A percentile compares a stretch with the other conserved stretches of the same genome.
These are phyloP conservation scores for Heterobasidion occidentale DNA, from an alignment of 1,284 basidiomycete genomes.

Conservation along the genomic window DNA sequence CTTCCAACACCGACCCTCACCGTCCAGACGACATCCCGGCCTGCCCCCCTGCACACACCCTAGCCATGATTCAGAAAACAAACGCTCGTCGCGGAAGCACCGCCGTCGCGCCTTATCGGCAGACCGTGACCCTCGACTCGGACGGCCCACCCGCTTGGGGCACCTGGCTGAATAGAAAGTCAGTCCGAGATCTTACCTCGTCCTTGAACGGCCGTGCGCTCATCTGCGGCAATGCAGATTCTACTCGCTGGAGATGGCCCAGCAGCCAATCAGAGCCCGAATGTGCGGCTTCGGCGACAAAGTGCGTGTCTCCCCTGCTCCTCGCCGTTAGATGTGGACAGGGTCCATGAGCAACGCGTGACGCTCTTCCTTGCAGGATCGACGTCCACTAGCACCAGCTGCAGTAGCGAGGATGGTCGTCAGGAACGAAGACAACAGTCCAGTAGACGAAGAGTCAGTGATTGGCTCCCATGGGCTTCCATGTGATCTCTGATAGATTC, in stretches of 20 bases:
- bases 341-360: background rate
- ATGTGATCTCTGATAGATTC: constrained; percentile 7
- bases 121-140: constrained; percentile 10
- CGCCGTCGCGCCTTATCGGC: constrained; percentile 20
- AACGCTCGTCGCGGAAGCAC: constrained; percentile 29
- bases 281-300: constrained; percentile 96
- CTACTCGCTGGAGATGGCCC: constrained; percentile 77
- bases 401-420: constrained; percentile 81
- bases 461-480: constrained; percentile 1
- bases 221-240: constrained; percentile 36
- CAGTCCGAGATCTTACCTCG: constrained; percentile 17
- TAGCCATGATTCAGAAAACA: constrained; percentile 56
- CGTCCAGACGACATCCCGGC: constrained; percentile 9
- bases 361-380: constrained; percentile 50
- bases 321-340: background rate
- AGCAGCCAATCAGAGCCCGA: constrained; percentile 81
- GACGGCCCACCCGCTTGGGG: constrained; percentile 25
- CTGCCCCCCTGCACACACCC: constrained; percentile 8
- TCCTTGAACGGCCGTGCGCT: constrained; percentile 5
- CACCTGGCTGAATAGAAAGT: constrained; percentile 50
- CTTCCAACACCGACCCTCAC: constrained; percentile 3
- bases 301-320: constrained; percentile 34
- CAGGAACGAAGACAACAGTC: constrained; percentile 52
- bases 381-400: constrained; percentile 82
- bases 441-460: constrained; percentile 74